Percentiles rank a stretch among this genome's conserved stretches.
Evolutionary conservation across 768 basidiomycete genomes (phyloP).

Genomic region (Suillus cothurnatus): DNA sequence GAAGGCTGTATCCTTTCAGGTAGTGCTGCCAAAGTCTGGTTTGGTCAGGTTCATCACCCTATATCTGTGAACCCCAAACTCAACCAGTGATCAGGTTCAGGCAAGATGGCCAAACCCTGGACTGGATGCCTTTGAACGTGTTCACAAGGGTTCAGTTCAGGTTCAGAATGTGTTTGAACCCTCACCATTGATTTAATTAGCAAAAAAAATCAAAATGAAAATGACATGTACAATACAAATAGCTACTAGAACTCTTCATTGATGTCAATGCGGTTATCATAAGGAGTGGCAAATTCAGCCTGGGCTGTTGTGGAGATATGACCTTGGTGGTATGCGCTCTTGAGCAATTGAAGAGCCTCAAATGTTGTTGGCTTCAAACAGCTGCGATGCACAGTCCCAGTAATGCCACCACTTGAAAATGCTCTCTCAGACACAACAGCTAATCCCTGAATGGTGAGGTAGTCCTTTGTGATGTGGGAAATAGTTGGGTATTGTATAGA

Average conservation of each 20-base stretch:
- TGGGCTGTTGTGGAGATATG: constrained; percentile 24
- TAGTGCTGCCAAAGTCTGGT: too few relatives aligned
- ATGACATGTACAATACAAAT: neutral
- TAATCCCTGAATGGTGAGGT: constrained; percentile 31
- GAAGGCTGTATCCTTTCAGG: too few relatives aligned
- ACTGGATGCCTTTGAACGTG: too few relatives aligned
- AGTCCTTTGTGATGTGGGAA: constrained; percentile 17
- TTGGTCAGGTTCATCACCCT: too few relatives aligned
- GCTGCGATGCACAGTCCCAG: neutral
- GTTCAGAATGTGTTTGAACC: too few relatives aligned
- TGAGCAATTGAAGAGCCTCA: constrained; percentile 22
- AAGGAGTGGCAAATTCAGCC: constrained; percentile 6
- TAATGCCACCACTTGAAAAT: constrained; percentile 21
- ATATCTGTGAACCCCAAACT: too few relatives aligned
- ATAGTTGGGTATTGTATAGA: constrained; percentile 23
- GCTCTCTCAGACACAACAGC: constrained; percentile 29
- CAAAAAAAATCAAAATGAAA: neutral
- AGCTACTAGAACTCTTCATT: neutral
- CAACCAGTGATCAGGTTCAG: too few relatives aligned
- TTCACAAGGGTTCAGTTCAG: too few relatives aligned
- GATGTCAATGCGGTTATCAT: neutral
- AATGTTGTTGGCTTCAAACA: constrained; percentile 25
- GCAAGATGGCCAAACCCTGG: too few relatives aligned
- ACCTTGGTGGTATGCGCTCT: constrained; percentile 31
- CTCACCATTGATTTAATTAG: too few relatives aligned